Conservation (phyloP, 2,329 filamentous ascomycete genomes). For the Massarina eburnea region DNA sequence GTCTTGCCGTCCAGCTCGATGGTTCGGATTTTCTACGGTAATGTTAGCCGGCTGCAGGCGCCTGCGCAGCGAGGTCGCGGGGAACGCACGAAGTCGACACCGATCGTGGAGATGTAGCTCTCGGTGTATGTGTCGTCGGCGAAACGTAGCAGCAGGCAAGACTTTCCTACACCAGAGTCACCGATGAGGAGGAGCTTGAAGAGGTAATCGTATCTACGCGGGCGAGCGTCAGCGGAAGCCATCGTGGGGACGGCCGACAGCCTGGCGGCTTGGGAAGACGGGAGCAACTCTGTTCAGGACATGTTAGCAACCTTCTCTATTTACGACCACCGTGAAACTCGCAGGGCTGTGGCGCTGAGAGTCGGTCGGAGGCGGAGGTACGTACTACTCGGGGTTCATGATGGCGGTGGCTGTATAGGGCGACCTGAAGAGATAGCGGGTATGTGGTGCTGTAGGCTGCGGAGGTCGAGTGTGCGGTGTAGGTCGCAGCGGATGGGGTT, state of each 20-base stretch:
- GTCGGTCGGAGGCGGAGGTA: conserved; percentile 36
- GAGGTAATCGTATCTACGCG: conserved; percentile 95
- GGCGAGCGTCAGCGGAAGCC: conserved; percentile 22
- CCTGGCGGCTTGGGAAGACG: neutral
- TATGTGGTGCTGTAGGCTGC: conserved; percentile 8
- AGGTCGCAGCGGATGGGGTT: conserved; percentile 17
- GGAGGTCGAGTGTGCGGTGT: neutral
- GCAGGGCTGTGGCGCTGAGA: conserved; percentile 32
- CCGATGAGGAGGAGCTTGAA: conserved; percentile 99
- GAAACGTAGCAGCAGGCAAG: conserved; percentile 95
- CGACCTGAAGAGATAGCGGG: conserved; percentile 10
- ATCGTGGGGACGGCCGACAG: conserved; percentile 6
- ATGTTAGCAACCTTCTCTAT: conserved; percentile 26
- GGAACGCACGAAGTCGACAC: conserved; percentile 76
- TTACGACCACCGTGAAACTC: conserved; percentile 10
- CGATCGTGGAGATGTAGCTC: conserved; percentile 99
- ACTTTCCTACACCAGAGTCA: conserved; percentile 99
- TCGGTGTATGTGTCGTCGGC: conserved; percentile 92
- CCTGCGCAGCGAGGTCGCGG: conserved; percentile 34
- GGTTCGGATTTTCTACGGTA: conserved; percentile 90
- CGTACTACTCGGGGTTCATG: conserved; percentile 94
- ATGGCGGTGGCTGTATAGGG: conserved; percentile 45
- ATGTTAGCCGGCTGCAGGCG: conserved; percentile 25
- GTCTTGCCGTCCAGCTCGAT: conserved; percentile 99
- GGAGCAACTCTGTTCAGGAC: conserved; percentile 25